A percentile compares a stretch with the other conserved stretches of the same genome.
Evolutionary conservation across 768 basidiomycete genomes (phyloP).

Genomic region (Collybia nuda): DNA sequence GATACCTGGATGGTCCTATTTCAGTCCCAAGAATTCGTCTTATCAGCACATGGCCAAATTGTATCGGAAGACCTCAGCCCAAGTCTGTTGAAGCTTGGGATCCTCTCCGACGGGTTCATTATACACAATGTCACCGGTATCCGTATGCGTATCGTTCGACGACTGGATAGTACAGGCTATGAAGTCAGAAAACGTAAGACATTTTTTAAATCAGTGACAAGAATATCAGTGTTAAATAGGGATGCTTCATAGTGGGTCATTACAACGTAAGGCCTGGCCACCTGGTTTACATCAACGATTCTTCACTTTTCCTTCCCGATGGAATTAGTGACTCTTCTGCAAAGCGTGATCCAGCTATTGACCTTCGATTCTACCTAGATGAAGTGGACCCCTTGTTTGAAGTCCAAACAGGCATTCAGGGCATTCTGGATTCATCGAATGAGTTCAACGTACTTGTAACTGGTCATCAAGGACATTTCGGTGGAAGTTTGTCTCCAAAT

Average conservation of each 20-base stretch:
- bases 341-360: constrained; percentile 41
- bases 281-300: constrained; percentile 78
- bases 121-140: constrained; percentile 79
- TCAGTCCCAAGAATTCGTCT: constrained; percentile 81
- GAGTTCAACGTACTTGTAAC: constrained; percentile 48
- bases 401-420: constrained; percentile 35
- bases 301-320: constrained; percentile 35
- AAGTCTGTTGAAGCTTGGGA: constrained; percentile 59
- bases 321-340: constrained; percentile 22
- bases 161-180: constrained; percentile 83
- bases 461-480: constrained; percentile 72
- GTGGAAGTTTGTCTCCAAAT: constrained; percentile 50
- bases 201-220: background rate
- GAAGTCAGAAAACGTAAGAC: constrained; percentile 79
- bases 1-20: constrained; percentile 6
- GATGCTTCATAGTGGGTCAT: constrained; percentile 63
- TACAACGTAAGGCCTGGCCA: constrained; percentile 81
- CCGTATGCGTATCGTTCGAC: constrained; percentile 72
- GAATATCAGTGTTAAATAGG: constrained; percentile 5
- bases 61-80: constrained; percentile 73
- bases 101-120: constrained; percentile 68
- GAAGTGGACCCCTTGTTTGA: constrained; percentile 45
- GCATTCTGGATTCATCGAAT: constrained; percentile 19
- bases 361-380: constrained; percentile 59
- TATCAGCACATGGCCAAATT: constrained; percentile 56